A percentile compares a stretch with the other conserved stretches of the same genome.
Evolutionary conservation across 495 filamentous ascomycete species (phyloP).

Genomic region (Geopyxis carbonaria): DNA sequence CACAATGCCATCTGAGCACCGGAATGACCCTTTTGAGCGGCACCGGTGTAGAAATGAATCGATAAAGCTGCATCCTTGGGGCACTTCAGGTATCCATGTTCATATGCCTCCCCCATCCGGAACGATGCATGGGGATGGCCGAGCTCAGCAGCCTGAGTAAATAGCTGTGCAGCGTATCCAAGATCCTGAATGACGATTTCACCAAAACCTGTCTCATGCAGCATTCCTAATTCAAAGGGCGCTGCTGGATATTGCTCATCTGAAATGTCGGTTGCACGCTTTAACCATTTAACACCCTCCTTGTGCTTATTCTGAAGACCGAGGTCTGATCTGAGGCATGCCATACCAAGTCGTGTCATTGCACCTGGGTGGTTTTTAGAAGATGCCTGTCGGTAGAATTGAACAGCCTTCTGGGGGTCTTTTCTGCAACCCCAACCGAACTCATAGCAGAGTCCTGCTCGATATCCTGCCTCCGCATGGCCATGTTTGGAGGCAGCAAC

Average conservation of each 20-base stretch:
- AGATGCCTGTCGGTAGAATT: constrained; percentile 79
- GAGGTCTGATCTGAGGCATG: constrained; percentile 75
- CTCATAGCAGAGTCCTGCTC: constrained; percentile 87
- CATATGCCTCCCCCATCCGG: constrained; percentile 88
- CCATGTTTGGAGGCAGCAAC: constrained; percentile 90
- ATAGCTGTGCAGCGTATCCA: constrained; percentile 80
- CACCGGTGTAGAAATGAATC: constrained; percentile 92
- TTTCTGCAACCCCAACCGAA: constrained; percentile 92
- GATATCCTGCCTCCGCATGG: constrained; percentile 89
- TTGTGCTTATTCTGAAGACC: constrained; percentile 68
- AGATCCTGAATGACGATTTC: constrained; percentile 84
- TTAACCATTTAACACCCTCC: constrained; percentile 93
- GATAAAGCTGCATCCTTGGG: constrained; percentile 82
- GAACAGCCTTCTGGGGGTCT: constrained; percentile 74
- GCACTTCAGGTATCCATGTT: constrained; percentile 74
- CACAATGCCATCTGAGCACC: constrained; percentile 98
- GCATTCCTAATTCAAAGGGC: constrained; percentile 71
- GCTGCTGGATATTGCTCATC: constrained; percentile 83
- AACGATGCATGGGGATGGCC: constrained; percentile 73
- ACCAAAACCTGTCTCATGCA: constrained; percentile 80
- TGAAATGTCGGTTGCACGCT: constrained; percentile 73
- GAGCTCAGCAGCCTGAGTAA: constrained; percentile 83
- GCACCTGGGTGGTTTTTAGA: constrained; percentile 90
- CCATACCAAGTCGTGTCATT: constrained; percentile 78
- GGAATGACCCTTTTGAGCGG: constrained; percentile 66